phyloP scores from a whole-genome alignment of 2,329 filamentous ascomycete genomes.

The Fusarium circinatum region DNA sequence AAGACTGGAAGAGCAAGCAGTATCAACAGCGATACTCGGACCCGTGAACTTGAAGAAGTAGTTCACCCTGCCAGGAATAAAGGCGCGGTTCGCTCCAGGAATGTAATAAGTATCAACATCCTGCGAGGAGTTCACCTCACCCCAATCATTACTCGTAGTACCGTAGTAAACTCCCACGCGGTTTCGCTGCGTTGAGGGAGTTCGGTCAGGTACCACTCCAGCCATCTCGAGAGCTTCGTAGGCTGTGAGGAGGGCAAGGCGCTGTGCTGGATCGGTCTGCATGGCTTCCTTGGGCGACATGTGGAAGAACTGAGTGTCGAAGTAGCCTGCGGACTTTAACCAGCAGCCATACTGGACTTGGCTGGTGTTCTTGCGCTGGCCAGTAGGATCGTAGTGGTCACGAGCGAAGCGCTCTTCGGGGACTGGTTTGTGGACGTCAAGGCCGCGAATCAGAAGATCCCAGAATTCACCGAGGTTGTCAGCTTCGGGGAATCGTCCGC shows the following conservation, averaged over 20 bases:
- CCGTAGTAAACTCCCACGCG: slow-evolving; percentile 80
- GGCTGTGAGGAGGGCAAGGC: slow-evolving; percentile 76
- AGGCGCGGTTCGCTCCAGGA: slow-evolving; percentile 55
- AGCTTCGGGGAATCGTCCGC: slow-evolving; percentile 57
- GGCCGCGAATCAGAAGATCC: slow-evolving; percentile 73
- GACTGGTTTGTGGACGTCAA: slow-evolving; percentile 72
- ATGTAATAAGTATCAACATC: slow-evolving; percentile 70
- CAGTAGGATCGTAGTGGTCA: slow-evolving; percentile 71
- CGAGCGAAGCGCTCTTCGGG: slow-evolving; percentile 74
- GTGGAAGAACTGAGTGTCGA: slow-evolving; percentile 84
- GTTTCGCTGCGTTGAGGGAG: slow-evolving; percentile 69
- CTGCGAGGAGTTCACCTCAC: slow-evolving; percentile 78
- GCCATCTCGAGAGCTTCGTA: slow-evolving; percentile 85
- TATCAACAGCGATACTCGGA: slow-evolving; percentile 77
- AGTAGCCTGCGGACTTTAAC: slow-evolving; percentile 75
- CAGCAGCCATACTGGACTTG: slow-evolving; percentile 77
- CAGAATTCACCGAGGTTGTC: slow-evolving; percentile 63
- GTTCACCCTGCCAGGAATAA: slow-evolving; percentile 71
- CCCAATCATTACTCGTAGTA: slow-evolving; percentile 80
- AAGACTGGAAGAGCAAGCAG: slow-evolving; percentile 82
- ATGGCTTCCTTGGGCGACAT: slow-evolving; percentile 83
- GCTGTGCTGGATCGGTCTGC: slow-evolving; percentile 80
- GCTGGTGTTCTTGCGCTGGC: slow-evolving; percentile 74
- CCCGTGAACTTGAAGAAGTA: slow-evolving; percentile 82
- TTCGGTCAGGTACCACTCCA: slow-evolving; percentile 74